phyloP scores from a whole-genome alignment of 345 rosid genomes.

The Eucalyptus pauciflora region DNA sequence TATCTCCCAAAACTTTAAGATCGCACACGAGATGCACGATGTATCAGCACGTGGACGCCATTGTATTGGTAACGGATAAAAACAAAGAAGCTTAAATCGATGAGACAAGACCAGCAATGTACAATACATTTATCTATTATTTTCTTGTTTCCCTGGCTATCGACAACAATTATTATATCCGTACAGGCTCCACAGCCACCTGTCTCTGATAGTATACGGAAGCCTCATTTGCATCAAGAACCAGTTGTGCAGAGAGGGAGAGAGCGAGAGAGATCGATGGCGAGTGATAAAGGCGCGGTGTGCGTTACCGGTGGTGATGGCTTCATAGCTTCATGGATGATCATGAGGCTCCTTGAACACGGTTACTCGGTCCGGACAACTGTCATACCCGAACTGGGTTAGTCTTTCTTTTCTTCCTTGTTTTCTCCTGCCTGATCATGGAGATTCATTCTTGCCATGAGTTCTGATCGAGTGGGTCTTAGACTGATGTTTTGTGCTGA shows the following conservation, averaged over 20 bases:
- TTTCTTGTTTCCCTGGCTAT: neutral
- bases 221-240: neutral
- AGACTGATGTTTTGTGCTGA: neutral
- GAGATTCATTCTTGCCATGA: neutral
- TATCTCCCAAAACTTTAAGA: neutral
- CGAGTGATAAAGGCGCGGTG: conserved; percentile 10
- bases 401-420: neutral
- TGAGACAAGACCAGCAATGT: neutral
- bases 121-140: neutral
- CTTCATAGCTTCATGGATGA: conserved; percentile 44
- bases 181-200: neutral
- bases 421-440: neutral
- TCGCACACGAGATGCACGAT: neutral
- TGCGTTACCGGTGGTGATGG: conserved; percentile 53
- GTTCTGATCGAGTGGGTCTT: neutral
- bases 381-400: conserved; percentile 22
- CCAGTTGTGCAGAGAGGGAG: neutral
- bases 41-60: neutral
- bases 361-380: conserved; percentile 44
- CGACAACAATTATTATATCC: neutral
- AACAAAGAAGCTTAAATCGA: neutral
- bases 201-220: neutral
- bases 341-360: conserved; percentile 36
- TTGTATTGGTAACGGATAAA: neutral
- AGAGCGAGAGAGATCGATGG: neutral